These are phyloP conservation scores for Lecanoromycetidae sp. DNA, from an alignment of 2,329 filamentous ascomycete genomes.

Conservation along the genomic window DNA sequence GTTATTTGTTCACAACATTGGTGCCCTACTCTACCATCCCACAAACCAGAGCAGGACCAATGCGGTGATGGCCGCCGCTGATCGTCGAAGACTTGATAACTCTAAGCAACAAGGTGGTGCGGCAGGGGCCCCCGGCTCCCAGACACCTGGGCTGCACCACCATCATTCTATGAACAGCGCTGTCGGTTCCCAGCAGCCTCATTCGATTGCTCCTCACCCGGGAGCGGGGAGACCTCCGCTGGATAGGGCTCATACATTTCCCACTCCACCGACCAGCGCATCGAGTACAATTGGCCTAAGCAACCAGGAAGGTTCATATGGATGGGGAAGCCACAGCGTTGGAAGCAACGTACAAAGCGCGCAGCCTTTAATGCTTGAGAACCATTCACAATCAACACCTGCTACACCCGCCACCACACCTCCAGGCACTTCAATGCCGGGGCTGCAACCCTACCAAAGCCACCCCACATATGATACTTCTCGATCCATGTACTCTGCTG, in stretches of 20 bases:
- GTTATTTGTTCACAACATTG: slow-evolving; percentile 94
- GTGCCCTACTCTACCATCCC: slow-evolving; percentile 83
- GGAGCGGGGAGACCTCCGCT: slow-evolving; percentile 53
- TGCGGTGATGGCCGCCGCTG: slow-evolving; percentile 73
- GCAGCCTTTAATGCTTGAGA: slow-evolving; percentile 72
- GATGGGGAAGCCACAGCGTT: slow-evolving; percentile 61
- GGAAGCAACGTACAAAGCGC: slow-evolving; percentile 46
- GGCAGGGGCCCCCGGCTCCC: slow-evolving; percentile 55
- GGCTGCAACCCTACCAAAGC: slow-evolving; percentile 65
- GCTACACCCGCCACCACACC: slow-evolving; percentile 86
- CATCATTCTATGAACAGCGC: slow-evolving; percentile 54
- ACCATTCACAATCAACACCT: slow-evolving; percentile 72
- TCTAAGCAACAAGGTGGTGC: slow-evolving; percentile 39
- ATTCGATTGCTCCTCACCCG: slow-evolving; percentile 50
- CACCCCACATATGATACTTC: slow-evolving; percentile 63
- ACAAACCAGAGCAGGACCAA: slow-evolving; percentile 73
- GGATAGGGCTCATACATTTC: slow-evolving; percentile 83
- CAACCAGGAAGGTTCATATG: slow-evolving; percentile 60
- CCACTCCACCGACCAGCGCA: slow-evolving; percentile 85
- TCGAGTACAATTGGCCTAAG: slow-evolving; percentile 72
- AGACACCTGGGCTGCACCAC: slow-evolving; percentile 49
- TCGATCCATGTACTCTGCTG: slow-evolving; percentile 65
- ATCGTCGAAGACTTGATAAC: slow-evolving; percentile 60
- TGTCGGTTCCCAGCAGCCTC: slow-evolving; percentile 47
- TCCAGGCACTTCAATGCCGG: slow-evolving; percentile 55